These are phyloP conservation scores for Silybum marianum DNA, from an alignment of 129 eudicot species.

Conservation along the genomic window DNA sequence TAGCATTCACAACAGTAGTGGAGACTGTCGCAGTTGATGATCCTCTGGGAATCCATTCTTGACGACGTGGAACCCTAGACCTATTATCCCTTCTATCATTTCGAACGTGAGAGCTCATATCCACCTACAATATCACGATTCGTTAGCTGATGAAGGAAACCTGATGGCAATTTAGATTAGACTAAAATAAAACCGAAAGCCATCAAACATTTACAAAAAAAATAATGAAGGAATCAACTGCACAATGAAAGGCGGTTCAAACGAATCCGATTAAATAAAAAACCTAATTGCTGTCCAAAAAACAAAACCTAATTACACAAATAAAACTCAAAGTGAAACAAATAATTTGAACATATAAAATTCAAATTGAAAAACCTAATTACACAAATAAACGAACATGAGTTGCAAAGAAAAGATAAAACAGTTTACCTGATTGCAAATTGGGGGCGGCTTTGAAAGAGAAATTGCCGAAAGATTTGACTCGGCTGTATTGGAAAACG, in stretches of 20 bases:
- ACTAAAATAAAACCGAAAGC: background rate
- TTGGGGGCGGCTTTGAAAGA: background rate
- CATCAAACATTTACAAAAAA: background rate
- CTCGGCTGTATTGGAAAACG: conserved; percentile 6
- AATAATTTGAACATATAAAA: background rate
- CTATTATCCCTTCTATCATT: conserved; percentile 53
- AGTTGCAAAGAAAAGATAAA: background rate
- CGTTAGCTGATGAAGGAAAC: background rate
- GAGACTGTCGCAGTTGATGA: conserved; percentile 30
- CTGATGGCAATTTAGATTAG: background rate
- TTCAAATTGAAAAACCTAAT: conserved; percentile 18
- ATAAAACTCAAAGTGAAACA: background rate
- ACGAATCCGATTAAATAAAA: background rate
- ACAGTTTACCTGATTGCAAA: conserved; percentile 27
- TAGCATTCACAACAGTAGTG: background rate
- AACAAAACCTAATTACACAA: too few species aligned
- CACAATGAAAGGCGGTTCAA: background rate
- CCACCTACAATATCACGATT: conserved; percentile 30
- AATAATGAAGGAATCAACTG: background rate
- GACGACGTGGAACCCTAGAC: conserved; percentile 54
- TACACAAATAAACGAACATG: background rate
- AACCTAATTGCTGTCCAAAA: too few species aligned
- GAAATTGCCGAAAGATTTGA: conserved; percentile 5
- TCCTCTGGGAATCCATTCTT: conserved; percentile 81
- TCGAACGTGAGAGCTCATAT: conserved; percentile 76